A percentile compares a stretch with the other conserved stretches of the same genome.
Conservation (phyloP, 306 rosid species). For the Adenanthera pavonina region DNA sequence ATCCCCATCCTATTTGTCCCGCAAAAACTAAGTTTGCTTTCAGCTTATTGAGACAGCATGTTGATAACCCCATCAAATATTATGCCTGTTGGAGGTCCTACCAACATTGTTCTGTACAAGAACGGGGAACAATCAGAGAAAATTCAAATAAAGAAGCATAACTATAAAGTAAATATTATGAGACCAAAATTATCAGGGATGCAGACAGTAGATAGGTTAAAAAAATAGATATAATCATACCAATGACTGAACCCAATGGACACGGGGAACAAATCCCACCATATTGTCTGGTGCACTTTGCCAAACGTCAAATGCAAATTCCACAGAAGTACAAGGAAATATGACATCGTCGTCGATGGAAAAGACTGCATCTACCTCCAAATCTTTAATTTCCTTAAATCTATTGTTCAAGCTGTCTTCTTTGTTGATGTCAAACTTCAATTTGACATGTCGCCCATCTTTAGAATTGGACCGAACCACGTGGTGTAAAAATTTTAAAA, state of each 20-base stretch:
- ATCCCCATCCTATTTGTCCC: conserved; percentile 13
- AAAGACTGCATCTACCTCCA: conserved; percentile 80
- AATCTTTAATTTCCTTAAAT: conserved; percentile 76
- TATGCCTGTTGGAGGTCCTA: conserved; percentile 13
- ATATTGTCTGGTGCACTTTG: conserved; percentile 88
- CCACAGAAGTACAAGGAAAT: conserved; percentile 89
- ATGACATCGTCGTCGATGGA: conserved; percentile 94
- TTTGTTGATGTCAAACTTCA: conserved; percentile 74
- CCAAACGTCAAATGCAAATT: conserved; percentile 92
- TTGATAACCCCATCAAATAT: background rate
- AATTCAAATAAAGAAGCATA: conserved; percentile 2
- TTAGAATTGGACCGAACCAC: conserved; percentile 52
- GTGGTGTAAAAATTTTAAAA: conserved; percentile 51
- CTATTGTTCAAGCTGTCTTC: conserved; percentile 97
- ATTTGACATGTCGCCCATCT: conserved; percentile 53
- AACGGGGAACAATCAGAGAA: conserved; percentile 7
- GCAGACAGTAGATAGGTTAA: background rate
- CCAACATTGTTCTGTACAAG: background rate
- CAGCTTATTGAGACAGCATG: background rate
- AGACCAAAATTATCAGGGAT: conserved; percentile 24
- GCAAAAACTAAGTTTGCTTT: background rate
- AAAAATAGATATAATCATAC: conserved; percentile 49
- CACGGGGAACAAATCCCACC: conserved; percentile 99
- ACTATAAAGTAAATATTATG: conserved; percentile 12
- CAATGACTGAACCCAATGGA: conserved; percentile 72